Evolutionary conservation across 2,329 filamentous ascomycete genomes (phyloP).

Genomic region (Stachybotrys echinatus): DNA sequence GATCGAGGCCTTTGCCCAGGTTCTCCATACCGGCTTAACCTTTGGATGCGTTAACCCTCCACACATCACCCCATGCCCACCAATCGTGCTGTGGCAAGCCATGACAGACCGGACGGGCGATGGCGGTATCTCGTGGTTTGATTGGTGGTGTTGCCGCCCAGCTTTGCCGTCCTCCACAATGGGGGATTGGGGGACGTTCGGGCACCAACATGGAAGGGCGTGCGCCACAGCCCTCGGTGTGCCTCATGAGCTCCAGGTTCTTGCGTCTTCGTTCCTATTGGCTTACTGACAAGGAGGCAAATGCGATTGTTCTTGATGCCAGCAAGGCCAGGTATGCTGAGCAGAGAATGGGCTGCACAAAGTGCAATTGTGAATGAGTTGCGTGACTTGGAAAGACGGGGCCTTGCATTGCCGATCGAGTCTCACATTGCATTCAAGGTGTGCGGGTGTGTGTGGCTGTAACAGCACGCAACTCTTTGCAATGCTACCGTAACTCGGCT

Average conservation of each 20-base stretch:
- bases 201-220: slow-evolving; percentile 20
- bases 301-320: too few species aligned
- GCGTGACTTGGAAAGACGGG: background rate
- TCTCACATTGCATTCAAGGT: too few species aligned
- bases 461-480: too few species aligned
- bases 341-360: too few species aligned
- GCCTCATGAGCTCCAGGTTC: background rate
- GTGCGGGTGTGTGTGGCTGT: too few species aligned
- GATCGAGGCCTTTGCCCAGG: background rate
- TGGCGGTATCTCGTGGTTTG: slow-evolving; percentile 12
- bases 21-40: background rate
- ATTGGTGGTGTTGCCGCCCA: slow-evolving; percentile 31
- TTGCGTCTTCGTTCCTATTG: background rate
- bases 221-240: slow-evolving; percentile 3
- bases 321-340: too few species aligned
- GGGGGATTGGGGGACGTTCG: slow-evolving; percentile 13
- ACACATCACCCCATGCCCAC: background rate
- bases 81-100: background rate
- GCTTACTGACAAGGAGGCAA: background rate
- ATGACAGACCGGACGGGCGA: background rate
- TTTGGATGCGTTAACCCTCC: background rate
- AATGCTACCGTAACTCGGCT: too few species aligned
- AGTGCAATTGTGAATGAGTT: too few species aligned
- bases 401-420: background rate
- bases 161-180: slow-evolving; percentile 16